Conservation (phyloP, 2,329 filamentous ascomycete genomes). For the Fusarium continuum region DNA sequence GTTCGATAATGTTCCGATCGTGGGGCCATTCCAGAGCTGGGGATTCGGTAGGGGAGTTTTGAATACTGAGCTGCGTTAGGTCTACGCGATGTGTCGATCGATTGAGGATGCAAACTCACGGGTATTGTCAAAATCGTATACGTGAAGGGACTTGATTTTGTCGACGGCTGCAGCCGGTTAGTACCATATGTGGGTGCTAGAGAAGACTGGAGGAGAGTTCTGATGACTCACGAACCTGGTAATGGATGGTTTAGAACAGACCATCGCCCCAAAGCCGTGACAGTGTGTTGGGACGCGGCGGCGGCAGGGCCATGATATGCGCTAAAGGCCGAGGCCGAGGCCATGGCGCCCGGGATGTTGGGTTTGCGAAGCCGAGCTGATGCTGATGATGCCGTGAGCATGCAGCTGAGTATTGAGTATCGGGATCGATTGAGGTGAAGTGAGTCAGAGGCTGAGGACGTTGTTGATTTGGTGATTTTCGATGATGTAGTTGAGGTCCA, state of each 20-base stretch:
- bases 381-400: conserved; percentile 35
- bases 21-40: conserved; percentile 82
- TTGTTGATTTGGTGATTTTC: not conserved
- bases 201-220: not conserved
- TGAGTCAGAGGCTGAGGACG: not conserved
- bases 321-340: conserved; percentile 53
- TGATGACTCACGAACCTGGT: conserved; percentile 62
- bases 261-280: conserved; percentile 84
- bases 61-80: conserved; percentile 70
- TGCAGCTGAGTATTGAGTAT: conserved; percentile 19
- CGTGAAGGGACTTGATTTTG: conserved; percentile 80
- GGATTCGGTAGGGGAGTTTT: conserved; percentile 89
- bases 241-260: conserved; percentile 78
- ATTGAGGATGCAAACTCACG: conserved; percentile 59
- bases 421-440: not conserved
- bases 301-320: conserved; percentile 49
- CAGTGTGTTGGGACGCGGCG: conserved; percentile 57
- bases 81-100: not conserved
- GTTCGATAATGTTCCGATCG: conserved; percentile 78
- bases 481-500: conserved; percentile 35
- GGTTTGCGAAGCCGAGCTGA: conserved; percentile 35
- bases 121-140: conserved; percentile 99
- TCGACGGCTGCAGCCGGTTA: conserved; percentile 59
- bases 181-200: conserved; percentile 16
- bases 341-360: conserved; percentile 49